phyloP scores from a whole-genome alignment of 441 rosid species.

The Monsonia emarginata region DNA sequence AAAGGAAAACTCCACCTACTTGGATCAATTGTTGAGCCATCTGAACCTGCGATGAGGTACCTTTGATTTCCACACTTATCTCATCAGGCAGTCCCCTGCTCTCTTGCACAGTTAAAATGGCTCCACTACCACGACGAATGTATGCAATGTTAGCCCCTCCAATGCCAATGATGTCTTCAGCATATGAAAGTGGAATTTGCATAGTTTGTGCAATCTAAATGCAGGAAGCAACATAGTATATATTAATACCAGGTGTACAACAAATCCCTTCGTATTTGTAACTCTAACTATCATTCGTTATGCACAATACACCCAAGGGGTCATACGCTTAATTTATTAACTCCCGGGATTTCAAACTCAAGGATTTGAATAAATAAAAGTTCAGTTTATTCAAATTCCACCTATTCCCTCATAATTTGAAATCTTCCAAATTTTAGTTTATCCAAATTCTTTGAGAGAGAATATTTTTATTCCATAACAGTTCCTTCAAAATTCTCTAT shows the following conservation, averaged over 20 bases:
- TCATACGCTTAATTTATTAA: no score
- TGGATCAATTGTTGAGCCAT: conserved; percentile 53
- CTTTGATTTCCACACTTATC: conserved; percentile 60
- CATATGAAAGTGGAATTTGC: conserved; percentile 59
- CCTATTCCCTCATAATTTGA: no score
- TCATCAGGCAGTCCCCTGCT: conserved; percentile 50
- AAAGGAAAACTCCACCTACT: conserved; percentile 25
- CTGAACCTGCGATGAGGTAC: conserved; percentile 56
- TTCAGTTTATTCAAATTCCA: no score
- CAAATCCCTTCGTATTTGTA: background rate
- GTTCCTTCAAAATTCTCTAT: no score
- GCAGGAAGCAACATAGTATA: conserved; percentile 10
- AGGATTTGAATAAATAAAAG: no score
- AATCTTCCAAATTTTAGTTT: no score
- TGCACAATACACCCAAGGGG: background rate
- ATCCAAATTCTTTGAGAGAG: no score
- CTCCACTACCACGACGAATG: conserved; percentile 54
- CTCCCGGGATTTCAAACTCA: no score
- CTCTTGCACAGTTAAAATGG: conserved; percentile 50
- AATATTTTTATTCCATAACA: no score
- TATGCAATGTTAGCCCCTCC: conserved; percentile 55
- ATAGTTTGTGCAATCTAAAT: conserved; percentile 49
- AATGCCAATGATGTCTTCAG: conserved; percentile 60
- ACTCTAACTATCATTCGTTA: background rate
- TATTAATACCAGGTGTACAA: background rate